A percentile compares a stretch with the other conserved stretches of the same genome.
Conservation (phyloP, 2,329 filamentous ascomycete species). For the Lasiodiplodia sp. region DNA sequence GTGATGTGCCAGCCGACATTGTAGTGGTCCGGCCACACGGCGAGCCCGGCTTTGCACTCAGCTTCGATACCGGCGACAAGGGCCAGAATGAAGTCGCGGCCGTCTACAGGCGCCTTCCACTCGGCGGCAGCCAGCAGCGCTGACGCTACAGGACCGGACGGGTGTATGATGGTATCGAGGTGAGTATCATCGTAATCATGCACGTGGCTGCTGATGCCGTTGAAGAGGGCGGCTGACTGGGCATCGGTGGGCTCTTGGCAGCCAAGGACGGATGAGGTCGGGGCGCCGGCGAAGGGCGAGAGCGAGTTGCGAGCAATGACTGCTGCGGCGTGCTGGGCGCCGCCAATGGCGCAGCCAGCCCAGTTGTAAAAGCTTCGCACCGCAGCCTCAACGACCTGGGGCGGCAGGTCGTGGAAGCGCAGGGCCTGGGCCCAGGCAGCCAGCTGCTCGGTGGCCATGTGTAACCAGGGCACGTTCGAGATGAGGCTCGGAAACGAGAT, state of each 20-base stretch:
- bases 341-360: conserved; percentile 61
- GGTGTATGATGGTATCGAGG: conserved; percentile 64
- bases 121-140: conserved; percentile 60
- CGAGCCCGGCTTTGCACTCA: conserved; percentile 60
- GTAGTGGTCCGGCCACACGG: conserved; percentile 63
- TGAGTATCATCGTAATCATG: conserved; percentile 67
- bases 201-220: conserved; percentile 63
- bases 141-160: conserved; percentile 59
- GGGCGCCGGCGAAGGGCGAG: conserved; percentile 47
- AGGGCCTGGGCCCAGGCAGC: conserved; percentile 58
- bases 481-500: conserved; percentile 22
- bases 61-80: conserved; percentile 61
- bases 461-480: conserved; percentile 2
- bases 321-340: conserved; percentile 56
- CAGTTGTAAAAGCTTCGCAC: conserved; percentile 62
- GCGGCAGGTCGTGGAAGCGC: conserved; percentile 50
- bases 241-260: conserved; percentile 48
- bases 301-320: conserved; percentile 47
- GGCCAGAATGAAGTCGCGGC: conserved; percentile 59
- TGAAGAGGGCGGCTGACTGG: conserved; percentile 60
- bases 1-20: conserved; percentile 66
- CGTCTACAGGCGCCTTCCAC: conserved; percentile 49
- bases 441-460: conserved; percentile 57
- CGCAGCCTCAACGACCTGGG: conserved; percentile 53
- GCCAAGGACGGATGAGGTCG: conserved; percentile 49